Conservation (phyloP, 805 yeast genomes). For the Metschnikowia cubensis region DNA sequence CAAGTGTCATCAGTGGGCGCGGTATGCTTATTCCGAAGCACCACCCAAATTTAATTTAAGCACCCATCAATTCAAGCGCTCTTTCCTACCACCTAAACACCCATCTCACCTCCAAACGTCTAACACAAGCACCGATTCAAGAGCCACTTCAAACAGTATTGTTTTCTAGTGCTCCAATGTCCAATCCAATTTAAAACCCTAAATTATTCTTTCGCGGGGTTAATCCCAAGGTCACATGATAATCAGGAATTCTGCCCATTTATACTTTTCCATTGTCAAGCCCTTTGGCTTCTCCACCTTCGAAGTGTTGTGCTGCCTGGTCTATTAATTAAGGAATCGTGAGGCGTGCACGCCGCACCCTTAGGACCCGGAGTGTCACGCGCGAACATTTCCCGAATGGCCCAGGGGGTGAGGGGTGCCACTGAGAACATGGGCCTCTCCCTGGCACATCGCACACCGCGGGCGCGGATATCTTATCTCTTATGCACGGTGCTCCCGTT, state of each 20-base stretch:
- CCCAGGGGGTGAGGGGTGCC: not conserved
- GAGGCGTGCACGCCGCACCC: not conserved
- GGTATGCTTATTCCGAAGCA: not conserved
- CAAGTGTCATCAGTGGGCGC: not conserved
- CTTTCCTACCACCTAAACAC: not conserved
- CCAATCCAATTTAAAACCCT: no score
- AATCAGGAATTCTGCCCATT: no score
- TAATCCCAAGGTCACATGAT: no score
- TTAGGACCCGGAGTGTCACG: not conserved
- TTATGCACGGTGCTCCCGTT: conserved; percentile 1
- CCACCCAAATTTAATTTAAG: not conserved
- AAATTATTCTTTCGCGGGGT: no score
- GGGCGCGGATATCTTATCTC: conserved; percentile 1
- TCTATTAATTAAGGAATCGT: not conserved
- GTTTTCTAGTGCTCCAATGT: no score
- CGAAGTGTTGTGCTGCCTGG: not conserved
- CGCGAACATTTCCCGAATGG: not conserved
- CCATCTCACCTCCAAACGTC: not conserved
- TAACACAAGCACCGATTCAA: no score
- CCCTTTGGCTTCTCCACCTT: not conserved
- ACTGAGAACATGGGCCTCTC: not conserved
- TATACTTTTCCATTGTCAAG: no score
- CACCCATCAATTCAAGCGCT: no score
- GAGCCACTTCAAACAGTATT: no score
- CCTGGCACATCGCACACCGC: not conserved